Percentiles rank a stretch among this genome's conserved stretches.
Evolutionary conservation across 805 yeast genomes (phyloP).

Genomic region (Metschnikowia similis): DNA sequence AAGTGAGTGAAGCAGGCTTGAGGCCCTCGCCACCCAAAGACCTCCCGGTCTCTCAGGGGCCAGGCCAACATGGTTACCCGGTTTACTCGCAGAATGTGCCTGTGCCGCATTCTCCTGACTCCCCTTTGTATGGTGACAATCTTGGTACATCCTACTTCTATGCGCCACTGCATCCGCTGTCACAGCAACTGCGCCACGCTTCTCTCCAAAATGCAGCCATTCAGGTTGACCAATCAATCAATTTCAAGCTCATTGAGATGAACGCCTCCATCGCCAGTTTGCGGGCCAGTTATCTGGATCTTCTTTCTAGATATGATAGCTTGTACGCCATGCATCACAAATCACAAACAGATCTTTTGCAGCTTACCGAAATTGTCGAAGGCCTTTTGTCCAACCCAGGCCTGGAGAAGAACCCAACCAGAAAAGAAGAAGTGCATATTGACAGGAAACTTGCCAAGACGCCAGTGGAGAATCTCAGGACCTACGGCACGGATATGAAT

Average conservation of each 20-base stretch:
- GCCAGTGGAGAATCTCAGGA: constrained; percentile 9
- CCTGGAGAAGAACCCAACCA: not conserved
- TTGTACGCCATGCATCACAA: constrained; percentile 45
- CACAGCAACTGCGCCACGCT: constrained; percentile 17
- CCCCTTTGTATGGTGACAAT: constrained; percentile 8
- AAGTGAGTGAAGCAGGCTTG: constrained; percentile 6
- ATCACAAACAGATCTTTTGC: constrained; percentile 51
- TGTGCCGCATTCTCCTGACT: constrained; percentile 13
- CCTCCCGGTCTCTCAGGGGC: constrained; percentile 3
- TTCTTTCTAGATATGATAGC: constrained; percentile 45
- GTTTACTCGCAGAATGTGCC: constrained; percentile 9
- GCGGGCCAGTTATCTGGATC: constrained; percentile 38
- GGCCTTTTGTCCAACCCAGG: constrained; percentile 9
- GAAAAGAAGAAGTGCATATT: constrained; percentile 5
- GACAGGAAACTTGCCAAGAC: constrained; percentile 9
- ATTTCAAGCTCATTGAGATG: constrained; percentile 33
- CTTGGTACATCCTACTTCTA: constrained; percentile 11
- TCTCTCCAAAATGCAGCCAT: constrained; percentile 13
- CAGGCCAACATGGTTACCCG: constrained; percentile 10
- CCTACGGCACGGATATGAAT: constrained; percentile 7
- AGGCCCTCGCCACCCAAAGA: constrained; percentile 1
- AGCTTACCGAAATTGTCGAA: constrained; percentile 45
- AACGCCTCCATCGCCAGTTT: constrained; percentile 33
- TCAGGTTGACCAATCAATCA: constrained; percentile 16
- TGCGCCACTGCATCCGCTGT: constrained; percentile 13